A percentile compares a stretch with the other conserved stretches of the same genome.
These are phyloP conservation scores for Geotrichum reessii DNA, from an alignment of 1,139 yeast species.

Conservation along the genomic window DNA sequence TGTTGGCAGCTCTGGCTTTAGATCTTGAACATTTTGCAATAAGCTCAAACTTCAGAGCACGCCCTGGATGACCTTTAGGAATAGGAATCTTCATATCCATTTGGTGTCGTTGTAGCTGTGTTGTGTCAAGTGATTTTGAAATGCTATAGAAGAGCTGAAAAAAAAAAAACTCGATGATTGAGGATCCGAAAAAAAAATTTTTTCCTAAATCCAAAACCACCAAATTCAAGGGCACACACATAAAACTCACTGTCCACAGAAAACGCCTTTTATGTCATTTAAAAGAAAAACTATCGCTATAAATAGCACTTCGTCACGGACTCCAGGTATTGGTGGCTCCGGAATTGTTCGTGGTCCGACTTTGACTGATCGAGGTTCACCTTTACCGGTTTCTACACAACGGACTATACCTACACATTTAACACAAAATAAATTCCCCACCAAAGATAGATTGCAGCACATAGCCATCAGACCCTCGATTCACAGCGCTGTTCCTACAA, in stretches of 20 bases:
- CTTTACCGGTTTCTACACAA: not conserved
- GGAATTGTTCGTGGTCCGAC: not conserved
- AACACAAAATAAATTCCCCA: not conserved
- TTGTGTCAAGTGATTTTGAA: not conserved
- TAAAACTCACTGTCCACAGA: not conserved
- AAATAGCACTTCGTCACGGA: conserved; percentile 19
- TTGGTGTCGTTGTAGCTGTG: not conserved
- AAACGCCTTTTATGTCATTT: conserved; percentile 24
- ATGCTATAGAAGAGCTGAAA: not conserved
- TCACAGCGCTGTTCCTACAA: conserved; percentile 59
- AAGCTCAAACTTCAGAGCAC: conserved; percentile 39
- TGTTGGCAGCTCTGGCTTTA: conserved; percentile 42
- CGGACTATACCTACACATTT: not conserved
- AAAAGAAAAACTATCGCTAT: conserved; percentile 24
- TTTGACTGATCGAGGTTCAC: not conserved
- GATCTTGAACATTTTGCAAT: conserved; percentile 40
- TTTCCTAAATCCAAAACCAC: not conserved
- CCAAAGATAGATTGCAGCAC: conserved; percentile 32
- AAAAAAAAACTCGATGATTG: not conserved
- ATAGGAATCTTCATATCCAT: conserved; percentile 18
- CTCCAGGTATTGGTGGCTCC: conserved; percentile 5
- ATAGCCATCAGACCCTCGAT: conserved; percentile 72
- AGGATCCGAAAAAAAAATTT: conserved; percentile 2
- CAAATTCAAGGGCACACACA: not conserved
- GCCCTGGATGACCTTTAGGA: conserved; percentile 21